Evolutionary conservation across 768 basidiomycete genomes (phyloP).

Genomic region (Hypholoma fasciculare): DNA sequence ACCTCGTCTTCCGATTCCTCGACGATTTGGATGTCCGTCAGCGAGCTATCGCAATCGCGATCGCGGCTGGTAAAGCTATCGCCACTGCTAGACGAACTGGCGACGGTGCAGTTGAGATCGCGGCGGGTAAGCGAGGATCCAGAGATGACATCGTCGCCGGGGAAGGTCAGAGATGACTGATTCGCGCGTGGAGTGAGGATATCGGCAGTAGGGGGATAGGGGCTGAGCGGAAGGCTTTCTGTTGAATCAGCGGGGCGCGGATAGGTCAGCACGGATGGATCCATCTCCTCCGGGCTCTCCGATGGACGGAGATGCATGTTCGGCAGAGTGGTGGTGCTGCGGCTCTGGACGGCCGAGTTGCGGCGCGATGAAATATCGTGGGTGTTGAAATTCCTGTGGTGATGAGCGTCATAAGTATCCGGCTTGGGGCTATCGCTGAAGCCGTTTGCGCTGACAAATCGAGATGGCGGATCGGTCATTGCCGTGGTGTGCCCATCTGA

Average conservation of each 20-base stretch:
- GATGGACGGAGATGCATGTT: slow-evolving; percentile 26
- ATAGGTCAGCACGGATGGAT: slow-evolving; percentile 74
- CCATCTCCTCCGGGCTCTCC: slow-evolving; percentile 58
- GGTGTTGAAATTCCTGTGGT: slow-evolving; percentile 14
- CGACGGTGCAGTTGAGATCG: background rate
- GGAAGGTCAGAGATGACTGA: slow-evolving; percentile 15
- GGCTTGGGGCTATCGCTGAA: slow-evolving; percentile 14
- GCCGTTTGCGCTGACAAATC: slow-evolving; percentile 32
- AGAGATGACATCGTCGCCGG: background rate
- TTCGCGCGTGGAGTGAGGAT: slow-evolving; percentile 34
- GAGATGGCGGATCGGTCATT: slow-evolving; percentile 50
- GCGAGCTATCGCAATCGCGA: background rate
- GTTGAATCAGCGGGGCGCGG: slow-evolving; percentile 78
- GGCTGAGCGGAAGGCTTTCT: slow-evolving; percentile 54
- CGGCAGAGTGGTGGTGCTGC: slow-evolving; percentile 37
- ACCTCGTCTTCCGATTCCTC: slow-evolving; percentile 10
- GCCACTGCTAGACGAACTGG: background rate
- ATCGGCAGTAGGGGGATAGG: slow-evolving; percentile 24
- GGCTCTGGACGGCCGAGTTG: slow-evolving; percentile 19
- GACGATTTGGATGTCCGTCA: slow-evolving; percentile 6
- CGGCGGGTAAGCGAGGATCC: slow-evolving; percentile 2
- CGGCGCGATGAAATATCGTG: slow-evolving; percentile 13
- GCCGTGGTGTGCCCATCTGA: slow-evolving; percentile 43
- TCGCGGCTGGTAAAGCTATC: background rate
- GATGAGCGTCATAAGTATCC: slow-evolving; percentile 26